Conservation (phyloP, 2,329 filamentous ascomycete genomes). For the Lizonia empirigonia region DNA sequence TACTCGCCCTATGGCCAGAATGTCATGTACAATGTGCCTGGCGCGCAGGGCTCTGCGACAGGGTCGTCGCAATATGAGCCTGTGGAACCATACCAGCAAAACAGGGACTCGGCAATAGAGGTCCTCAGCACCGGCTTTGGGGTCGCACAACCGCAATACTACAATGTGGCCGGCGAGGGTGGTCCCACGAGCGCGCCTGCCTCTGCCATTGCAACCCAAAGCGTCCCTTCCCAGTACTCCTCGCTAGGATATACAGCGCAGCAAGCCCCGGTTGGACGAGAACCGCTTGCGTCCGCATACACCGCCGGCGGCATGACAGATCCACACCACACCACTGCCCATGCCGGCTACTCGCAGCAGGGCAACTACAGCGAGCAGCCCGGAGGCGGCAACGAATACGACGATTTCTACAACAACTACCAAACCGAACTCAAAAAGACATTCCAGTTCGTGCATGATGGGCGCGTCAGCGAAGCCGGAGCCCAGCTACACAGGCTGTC, state of each 20-base stretch:
- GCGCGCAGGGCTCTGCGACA: constrained; percentile 45
- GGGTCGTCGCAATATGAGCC: constrained; percentile 72
- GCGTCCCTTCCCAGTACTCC: constrained; percentile 68
- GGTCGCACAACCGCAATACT: constrained; percentile 68
- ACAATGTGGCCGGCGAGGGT: constrained; percentile 69
- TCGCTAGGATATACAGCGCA: constrained; percentile 65
- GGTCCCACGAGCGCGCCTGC: constrained; percentile 64
- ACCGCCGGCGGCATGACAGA: constrained; percentile 58
- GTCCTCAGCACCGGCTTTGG: constrained; percentile 73
- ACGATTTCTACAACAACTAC: constrained; percentile 71
- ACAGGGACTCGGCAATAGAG: constrained; percentile 70
- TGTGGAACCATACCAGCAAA: constrained; percentile 76
- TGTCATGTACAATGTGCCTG: constrained; percentile 77
- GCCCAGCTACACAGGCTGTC: constrained; percentile 65
- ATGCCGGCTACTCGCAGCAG: constrained; percentile 49
- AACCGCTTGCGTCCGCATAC: constrained; percentile 59
- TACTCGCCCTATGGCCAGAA: constrained; percentile 64
- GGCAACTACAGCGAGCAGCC: constrained; percentile 41
- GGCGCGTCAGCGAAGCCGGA: constrained; percentile 64
- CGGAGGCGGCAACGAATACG: constrained; percentile 57
- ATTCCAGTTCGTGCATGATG: constrained; percentile 72
- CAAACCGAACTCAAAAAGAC: constrained; percentile 64
- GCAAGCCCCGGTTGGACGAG: constrained; percentile 61
- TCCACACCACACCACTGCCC: constrained; percentile 50
- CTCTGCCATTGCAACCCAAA: constrained; percentile 63